Conservation (phyloP, 495 filamentous ascomycete species). For the Cladorrhinum samala region DNA sequence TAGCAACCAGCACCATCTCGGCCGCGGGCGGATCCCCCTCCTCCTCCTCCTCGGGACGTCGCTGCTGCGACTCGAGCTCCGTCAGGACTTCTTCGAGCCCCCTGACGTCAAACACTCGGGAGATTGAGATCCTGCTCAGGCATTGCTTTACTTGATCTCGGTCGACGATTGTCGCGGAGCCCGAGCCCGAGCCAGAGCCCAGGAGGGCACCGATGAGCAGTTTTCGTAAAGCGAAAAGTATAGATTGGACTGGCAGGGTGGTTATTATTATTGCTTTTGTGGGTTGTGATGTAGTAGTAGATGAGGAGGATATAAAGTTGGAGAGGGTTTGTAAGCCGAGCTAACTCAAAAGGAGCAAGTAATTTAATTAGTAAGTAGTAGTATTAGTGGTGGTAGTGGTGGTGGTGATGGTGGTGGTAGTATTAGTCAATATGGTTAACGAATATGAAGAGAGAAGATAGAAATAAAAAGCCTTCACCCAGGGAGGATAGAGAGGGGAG, state of each 20-base stretch:
- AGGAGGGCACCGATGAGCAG: constrained; percentile 28
- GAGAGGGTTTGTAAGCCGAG: constrained; percentile 34
- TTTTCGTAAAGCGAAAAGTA: constrained; percentile 31
- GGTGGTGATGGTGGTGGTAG: too few species aligned
- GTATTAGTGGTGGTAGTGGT: too few species aligned
- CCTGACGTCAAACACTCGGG: constrained; percentile 54
- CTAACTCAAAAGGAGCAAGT: constrained; percentile 11
- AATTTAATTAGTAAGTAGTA: too few species aligned
- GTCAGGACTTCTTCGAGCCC: constrained; percentile 51
- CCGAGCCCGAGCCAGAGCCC: too few species aligned
- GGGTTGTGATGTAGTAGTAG: not conserved
- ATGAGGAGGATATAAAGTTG: constrained; percentile 10
- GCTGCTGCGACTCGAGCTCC: constrained; percentile 31
- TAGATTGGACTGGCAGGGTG: constrained; percentile 21
- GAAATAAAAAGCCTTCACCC: not conserved
- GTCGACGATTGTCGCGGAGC: too few species aligned
- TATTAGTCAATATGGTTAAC: too few species aligned
- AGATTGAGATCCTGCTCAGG: constrained; percentile 48
- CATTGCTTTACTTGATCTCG: constrained; percentile 23
- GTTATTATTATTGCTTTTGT: constrained; percentile 31
- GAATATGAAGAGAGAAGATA: not conserved
- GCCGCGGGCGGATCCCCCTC: constrained; percentile 13
- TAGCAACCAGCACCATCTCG: constrained; percentile 38
- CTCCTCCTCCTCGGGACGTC: not conserved
- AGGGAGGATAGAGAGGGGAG: not conserved